Conservation (phyloP, 768 basidiomycete species). For the Termitomyces sp. region DNA sequence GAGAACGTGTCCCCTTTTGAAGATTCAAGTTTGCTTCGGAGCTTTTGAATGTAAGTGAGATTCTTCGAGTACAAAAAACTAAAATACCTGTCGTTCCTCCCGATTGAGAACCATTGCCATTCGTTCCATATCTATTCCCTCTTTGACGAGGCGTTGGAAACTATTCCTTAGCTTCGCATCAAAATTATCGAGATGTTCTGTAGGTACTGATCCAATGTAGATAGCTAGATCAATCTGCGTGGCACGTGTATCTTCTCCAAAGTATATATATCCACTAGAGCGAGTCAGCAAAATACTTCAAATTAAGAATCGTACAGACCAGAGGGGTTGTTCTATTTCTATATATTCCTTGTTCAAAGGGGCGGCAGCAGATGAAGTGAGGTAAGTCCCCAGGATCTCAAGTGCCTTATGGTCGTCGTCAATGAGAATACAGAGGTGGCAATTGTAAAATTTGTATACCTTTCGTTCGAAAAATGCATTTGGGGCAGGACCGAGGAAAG, state of each 20-base stretch:
- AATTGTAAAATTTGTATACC: slow-evolving; percentile 32
- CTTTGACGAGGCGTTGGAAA: slow-evolving; percentile 63
- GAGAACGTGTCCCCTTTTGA: slow-evolving; percentile 81
- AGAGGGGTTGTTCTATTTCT: slow-evolving; percentile 87
- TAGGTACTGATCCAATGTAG: slow-evolving; percentile 82
- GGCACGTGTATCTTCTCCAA: slow-evolving; percentile 74
- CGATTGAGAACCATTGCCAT: slow-evolving; percentile 85
- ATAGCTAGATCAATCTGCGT: slow-evolving; percentile 72
- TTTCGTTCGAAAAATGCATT: slow-evolving; percentile 71
- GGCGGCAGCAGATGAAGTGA: slow-evolving; percentile 81
- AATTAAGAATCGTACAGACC: slow-evolving; percentile 43
- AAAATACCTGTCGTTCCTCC: slow-evolving; percentile 78
- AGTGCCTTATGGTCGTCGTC: slow-evolving; percentile 53
- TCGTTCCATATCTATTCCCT: slow-evolving; percentile 87
- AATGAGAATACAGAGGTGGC: slow-evolving; percentile 2
- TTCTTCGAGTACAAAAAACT: neutral
- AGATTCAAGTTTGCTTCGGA: slow-evolving; percentile 83
- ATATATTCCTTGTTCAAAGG: slow-evolving; percentile 90
- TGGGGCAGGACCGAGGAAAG: slow-evolving; percentile 75
- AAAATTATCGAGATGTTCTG: slow-evolving; percentile 74
- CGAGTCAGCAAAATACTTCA: slow-evolving; percentile 4
- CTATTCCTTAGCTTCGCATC: slow-evolving; percentile 65
- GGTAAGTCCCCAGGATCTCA: slow-evolving; percentile 82
- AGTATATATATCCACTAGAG: slow-evolving; percentile 78
- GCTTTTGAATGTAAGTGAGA: slow-evolving; percentile 36